Base-by-base conservation (phyloP, 305 asterid genomes). In the Striga hermonthica region DNA sequence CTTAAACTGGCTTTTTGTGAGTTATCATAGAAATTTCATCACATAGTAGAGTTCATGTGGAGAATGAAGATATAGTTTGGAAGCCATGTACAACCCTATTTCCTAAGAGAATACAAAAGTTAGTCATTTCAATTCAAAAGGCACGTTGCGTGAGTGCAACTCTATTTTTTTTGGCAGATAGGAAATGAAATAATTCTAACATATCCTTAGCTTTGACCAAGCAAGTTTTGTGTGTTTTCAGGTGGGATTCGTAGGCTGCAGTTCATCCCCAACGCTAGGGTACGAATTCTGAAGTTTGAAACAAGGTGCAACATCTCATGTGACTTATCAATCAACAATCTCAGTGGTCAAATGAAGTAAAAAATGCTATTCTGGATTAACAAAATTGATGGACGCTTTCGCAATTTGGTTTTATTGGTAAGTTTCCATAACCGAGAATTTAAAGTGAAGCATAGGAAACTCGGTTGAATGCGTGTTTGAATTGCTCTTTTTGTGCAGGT, bases 261-360 rank as follows among this genome's bases (percentile, higher is more conserved):
- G 57, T 83, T 86, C 65, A 82, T 92, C 76, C 52, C 81, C 62
- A 65, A 86, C 76, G 96, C 98, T 4, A 84, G 96, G 81, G 82
- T 92, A 41, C 97, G 95, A 47, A 87, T 92, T 81, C 73, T 92
- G 73, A 90, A 92, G 83, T 74, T 84, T 41, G 90, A 83, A 82
- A 78, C 82, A 37, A 68, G 69, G 64, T 57, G 64, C 66, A 78
- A 78, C 76, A 81, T 88, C 78, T 90, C 95, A 5, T 87, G 97
- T 75, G 98, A 93, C 82, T 76, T 93, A 69, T 93, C 98, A 62
- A 73, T 93, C 65, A 86, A 81, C 82, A 93, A 93, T 72, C 83
- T 93, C 76, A 74, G 75, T 53, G 98, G 96, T 65, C 96, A 93
- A 80, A 88, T 90, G 96, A 93, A 93, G 82, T 93, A 97, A 62